Percentiles rank a stretch among this genome's conserved stretches.
Evolutionary conservation across 164 flowering plant genomes (phyloP).

Genomic region (Vitis cinerea): DNA sequence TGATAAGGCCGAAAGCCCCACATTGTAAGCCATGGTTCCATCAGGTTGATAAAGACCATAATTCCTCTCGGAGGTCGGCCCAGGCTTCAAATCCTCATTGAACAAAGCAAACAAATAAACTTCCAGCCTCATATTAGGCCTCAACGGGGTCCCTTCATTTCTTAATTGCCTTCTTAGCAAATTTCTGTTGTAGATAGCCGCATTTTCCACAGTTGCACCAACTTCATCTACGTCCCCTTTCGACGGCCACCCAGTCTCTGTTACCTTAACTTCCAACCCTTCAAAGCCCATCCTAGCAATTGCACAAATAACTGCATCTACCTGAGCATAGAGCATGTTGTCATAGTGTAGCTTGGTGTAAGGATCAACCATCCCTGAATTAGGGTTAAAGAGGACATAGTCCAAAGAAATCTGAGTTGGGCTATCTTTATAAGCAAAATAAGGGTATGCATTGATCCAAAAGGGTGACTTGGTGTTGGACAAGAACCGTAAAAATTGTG

Average conservation of each 20-base stretch:
- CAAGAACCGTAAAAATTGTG: conserved; percentile 57
- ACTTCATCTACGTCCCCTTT: conserved; percentile 72
- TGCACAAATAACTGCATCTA: conserved; percentile 82
- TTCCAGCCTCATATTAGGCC: conserved; percentile 67
- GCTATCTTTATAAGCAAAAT: conserved; percentile 76
- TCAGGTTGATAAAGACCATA: conserved; percentile 88
- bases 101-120: conserved; percentile 83
- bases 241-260: conserved; percentile 99
- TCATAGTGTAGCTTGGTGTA: conserved; percentile 71
- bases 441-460: conserved; percentile 97
- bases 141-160: conserved; percentile 82
- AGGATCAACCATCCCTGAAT: conserved; percentile 75
- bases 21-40: conserved; percentile 83
- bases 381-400: conserved; percentile 71
- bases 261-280: conserved; percentile 68
- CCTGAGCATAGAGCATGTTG: conserved; percentile 93
- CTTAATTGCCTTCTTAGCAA: conserved; percentile 62
- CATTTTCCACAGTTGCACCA: conserved; percentile 78
- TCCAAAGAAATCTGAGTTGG: conserved; percentile 56
- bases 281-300: conserved; percentile 57
- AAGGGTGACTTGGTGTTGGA: conserved; percentile 61
- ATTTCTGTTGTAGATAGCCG: conserved; percentile 65
- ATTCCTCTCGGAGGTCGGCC: conserved; percentile 89
- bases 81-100: conserved; percentile 88
- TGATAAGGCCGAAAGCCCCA: conserved; percentile 52